Percentiles rank a stretch among this genome's conserved stretches.
Evolutionary conservation across 2,329 filamentous ascomycete genomes (phyloP).

Genomic region (Phymatotrichopsis omnivora): DNA sequence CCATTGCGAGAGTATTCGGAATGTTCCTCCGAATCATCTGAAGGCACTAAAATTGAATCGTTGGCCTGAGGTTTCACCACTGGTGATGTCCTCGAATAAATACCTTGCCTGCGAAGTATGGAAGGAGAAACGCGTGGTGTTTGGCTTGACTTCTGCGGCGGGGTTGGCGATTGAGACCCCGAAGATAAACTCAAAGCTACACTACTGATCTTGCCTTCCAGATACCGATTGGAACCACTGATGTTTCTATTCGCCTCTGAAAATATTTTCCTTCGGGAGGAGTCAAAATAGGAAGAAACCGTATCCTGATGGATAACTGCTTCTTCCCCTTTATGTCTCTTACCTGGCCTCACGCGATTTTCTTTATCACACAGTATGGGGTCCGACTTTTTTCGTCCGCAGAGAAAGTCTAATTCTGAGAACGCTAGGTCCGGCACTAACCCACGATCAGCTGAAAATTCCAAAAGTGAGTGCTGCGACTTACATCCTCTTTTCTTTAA

Average conservation of each 20-base stretch:
- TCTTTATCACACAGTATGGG: slow-evolving; percentile 4
- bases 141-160: no score
- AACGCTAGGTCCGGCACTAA: slow-evolving; percentile 46
- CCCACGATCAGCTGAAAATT: not conserved
- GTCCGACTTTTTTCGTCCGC: not conserved
- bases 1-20: slow-evolving; percentile 21
- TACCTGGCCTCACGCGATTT: not conserved
- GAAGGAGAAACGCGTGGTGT: no score
- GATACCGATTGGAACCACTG: no score
- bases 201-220: no score
- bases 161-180: no score
- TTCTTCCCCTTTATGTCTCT: not conserved
- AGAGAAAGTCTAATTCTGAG: slow-evolving; percentile 43
- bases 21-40: slow-evolving; percentile 5
- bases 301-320: no score
- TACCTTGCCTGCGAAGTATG: no score
- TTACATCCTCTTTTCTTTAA: slow-evolving; percentile 36
- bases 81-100: no score
- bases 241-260: no score
- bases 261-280: slow-evolving; percentile 7
- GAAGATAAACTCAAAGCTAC: no score
- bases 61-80: no score
- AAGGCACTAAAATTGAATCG: no score
- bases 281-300: not conserved
- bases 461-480: slow-evolving; percentile 20